phyloP scores from a whole-genome alignment of 2,329 filamentous ascomycete species.

The Endoconidiophora polonica region DNA sequence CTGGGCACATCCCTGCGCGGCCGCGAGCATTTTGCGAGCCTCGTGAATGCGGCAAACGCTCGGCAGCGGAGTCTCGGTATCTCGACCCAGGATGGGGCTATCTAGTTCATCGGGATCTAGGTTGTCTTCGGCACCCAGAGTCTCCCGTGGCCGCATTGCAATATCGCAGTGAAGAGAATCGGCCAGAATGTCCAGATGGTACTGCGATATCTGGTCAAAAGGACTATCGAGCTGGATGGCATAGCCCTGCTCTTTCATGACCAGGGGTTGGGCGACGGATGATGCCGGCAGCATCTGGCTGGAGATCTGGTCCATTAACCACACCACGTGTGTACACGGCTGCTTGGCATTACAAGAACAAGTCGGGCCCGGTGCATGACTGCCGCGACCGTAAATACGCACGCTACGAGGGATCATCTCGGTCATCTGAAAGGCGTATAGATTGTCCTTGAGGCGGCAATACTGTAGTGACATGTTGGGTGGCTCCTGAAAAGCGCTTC shows the following conservation, averaged over 20 bases:
- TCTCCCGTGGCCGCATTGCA: slow-evolving; percentile 14
- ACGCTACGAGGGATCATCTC: slow-evolving; percentile 36
- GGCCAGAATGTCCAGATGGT: slow-evolving; percentile 35
- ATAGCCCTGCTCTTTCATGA: slow-evolving; percentile 27
- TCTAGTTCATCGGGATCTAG: slow-evolving; percentile 14
- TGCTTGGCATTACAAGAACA: slow-evolving; percentile 29
- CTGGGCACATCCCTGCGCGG: too few species aligned
- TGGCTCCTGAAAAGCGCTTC: slow-evolving; percentile 30
- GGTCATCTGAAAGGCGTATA: slow-evolving; percentile 39
- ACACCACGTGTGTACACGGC: slow-evolving; percentile 35
- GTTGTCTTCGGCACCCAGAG: slow-evolving; percentile 4
- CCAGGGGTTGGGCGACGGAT: slow-evolving; percentile 21
- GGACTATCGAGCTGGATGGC: slow-evolving; percentile 31
- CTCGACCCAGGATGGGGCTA: neutral
- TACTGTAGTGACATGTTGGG: slow-evolving; percentile 33
- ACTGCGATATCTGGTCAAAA: slow-evolving; percentile 31
- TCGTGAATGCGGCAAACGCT: slow-evolving; percentile 27
- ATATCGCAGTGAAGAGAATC: slow-evolving; percentile 34
- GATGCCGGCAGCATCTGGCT: slow-evolving; percentile 26
- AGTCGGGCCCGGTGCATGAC: slow-evolving; percentile 24
- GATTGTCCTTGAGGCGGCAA: slow-evolving; percentile 30
- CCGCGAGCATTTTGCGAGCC: slow-evolving; percentile 33
- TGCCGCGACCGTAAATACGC: slow-evolving; percentile 27
- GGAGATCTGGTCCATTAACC: slow-evolving; percentile 37
- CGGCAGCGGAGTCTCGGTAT: slow-evolving; percentile 14